phyloP scores from a whole-genome alignment of 352 stramenopile species.

The Phytophthora kernoviae region DNA sequence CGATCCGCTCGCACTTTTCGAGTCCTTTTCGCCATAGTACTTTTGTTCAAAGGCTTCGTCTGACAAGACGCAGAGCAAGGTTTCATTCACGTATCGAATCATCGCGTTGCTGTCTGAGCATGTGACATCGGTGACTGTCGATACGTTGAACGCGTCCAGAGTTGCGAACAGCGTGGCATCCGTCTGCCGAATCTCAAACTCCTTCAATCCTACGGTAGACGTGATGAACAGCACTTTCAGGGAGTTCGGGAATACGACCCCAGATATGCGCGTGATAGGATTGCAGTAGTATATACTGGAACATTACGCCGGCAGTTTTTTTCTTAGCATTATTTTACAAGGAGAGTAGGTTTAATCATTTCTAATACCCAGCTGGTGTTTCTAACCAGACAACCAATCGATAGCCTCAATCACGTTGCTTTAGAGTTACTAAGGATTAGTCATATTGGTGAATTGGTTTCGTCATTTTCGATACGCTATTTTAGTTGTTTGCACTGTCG shows the following conservation, averaged over 20 bases:
- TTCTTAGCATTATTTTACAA: no score
- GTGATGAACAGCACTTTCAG: constrained; percentile 30
- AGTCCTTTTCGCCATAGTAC: constrained; percentile 22
- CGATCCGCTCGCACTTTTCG: constrained; percentile 13
- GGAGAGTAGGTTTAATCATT: no score
- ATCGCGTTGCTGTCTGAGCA: constrained; percentile 41
- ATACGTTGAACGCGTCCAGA: constrained; percentile 38
- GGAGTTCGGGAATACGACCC: constrained; percentile 37
- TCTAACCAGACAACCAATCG: no score
- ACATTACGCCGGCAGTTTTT: no score
- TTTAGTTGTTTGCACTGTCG: neutral
- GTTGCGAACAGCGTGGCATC: constrained; percentile 32
- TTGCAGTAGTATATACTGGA: no score
- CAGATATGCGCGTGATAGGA: constrained; percentile 36
- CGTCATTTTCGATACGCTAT: neutral
- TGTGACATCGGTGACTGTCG: constrained; percentile 30
- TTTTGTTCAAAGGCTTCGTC: constrained; percentile 43
- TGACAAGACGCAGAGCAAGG: constrained; percentile 50
- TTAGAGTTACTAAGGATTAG: neutral
- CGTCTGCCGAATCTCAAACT: constrained; percentile 49
- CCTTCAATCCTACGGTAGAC: constrained; percentile 27
- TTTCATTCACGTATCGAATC: constrained; percentile 39
- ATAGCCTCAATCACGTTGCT: no score
- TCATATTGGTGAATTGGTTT: neutral
- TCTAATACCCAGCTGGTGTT: no score